Conservation (phyloP, 2,329 filamentous ascomycete species). For the Lachnellula hyalina region DNA sequence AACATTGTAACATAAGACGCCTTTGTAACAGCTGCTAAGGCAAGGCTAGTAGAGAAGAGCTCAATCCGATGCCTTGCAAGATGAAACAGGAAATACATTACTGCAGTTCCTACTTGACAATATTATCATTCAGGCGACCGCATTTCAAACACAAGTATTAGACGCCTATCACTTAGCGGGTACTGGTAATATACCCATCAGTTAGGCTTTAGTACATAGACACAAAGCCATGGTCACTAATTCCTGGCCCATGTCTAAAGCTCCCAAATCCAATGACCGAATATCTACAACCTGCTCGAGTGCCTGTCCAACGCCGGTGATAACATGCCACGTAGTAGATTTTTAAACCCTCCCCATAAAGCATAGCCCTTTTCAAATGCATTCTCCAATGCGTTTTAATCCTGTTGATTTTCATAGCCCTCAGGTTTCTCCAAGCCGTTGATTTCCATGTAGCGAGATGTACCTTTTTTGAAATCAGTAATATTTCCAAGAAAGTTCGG, state of each 20-base stretch:
- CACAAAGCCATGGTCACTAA: background rate
- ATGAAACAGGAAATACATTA: no score
- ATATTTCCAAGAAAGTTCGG: background rate
- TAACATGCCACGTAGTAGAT: conserved; percentile 18
- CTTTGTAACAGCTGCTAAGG: no score
- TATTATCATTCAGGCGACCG: background rate
- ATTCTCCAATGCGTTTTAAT: conserved; percentile 32
- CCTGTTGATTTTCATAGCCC: conserved; percentile 71
- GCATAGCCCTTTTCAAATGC: conserved; percentile 7
- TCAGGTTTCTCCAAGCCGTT: conserved; percentile 77
- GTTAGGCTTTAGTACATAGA: background rate
- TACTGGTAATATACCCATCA: background rate
- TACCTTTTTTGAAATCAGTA: conserved; percentile 51
- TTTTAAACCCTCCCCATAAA: conserved; percentile 8
- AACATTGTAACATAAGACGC: no score
- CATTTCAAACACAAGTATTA: background rate
- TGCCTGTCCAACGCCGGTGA: conserved; percentile 2
- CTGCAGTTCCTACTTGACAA: no score
- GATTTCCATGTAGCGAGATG: conserved; percentile 77
- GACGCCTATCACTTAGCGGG: background rate
- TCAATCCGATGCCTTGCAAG: no score
- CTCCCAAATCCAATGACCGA: conserved; percentile 4
- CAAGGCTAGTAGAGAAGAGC: background rate
- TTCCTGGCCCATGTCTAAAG: background rate
- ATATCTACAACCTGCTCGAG: conserved; percentile 6